Percentiles rank a stretch among this genome's conserved stretches.
Conservation (phyloP, 768 basidiomycete species). For the Clavaria fumosa region DNA sequence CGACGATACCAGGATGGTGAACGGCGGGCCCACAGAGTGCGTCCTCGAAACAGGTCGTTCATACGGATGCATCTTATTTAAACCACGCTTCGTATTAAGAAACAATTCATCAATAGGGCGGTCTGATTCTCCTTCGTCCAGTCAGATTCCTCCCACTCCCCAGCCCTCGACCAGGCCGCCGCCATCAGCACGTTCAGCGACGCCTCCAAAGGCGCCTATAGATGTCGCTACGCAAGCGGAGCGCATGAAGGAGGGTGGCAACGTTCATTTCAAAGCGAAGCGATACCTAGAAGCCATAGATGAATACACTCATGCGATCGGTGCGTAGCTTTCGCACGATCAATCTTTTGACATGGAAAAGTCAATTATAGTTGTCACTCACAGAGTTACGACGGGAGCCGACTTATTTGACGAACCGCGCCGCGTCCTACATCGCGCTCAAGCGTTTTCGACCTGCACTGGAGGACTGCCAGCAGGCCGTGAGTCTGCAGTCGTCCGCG, state of each 20-base stretch:
- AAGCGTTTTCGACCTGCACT: slow-evolving; percentile 65
- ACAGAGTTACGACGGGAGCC: slow-evolving; percentile 34
- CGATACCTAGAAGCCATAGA: slow-evolving; percentile 56
- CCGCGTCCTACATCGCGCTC: slow-evolving; percentile 70
- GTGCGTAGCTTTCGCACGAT: too few relatives aligned
- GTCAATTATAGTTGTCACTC: too few relatives aligned
- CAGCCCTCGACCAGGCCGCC: too few relatives aligned
- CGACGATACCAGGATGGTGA: too few relatives aligned
- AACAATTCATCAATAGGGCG: too few relatives aligned
- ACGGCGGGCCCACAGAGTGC: too few relatives aligned
- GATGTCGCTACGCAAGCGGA: slow-evolving; percentile 38
- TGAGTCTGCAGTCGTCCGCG: slow-evolving; percentile 39
- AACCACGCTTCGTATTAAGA: too few relatives aligned
- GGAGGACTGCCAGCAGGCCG: slow-evolving; percentile 65
- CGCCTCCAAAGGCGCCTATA: slow-evolving; percentile 9
- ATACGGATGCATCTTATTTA: too few relatives aligned
- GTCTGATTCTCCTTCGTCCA: too few relatives aligned
- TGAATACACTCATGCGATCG: slow-evolving; percentile 62
- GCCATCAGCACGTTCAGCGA: neutral
- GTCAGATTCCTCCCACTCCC: too few relatives aligned
- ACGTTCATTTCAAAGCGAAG: slow-evolving; percentile 53
- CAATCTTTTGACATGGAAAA: too few relatives aligned
- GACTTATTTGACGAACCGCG: slow-evolving; percentile 71
- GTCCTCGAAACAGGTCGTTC: too few relatives aligned
- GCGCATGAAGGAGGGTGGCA: slow-evolving; percentile 59